Percentiles rank a stretch among this genome's conserved stretches.
These are phyloP conservation scores for Setaria viridis DNA, from an alignment of 202 grass and related monocot species.

Conservation along the genomic window DNA sequence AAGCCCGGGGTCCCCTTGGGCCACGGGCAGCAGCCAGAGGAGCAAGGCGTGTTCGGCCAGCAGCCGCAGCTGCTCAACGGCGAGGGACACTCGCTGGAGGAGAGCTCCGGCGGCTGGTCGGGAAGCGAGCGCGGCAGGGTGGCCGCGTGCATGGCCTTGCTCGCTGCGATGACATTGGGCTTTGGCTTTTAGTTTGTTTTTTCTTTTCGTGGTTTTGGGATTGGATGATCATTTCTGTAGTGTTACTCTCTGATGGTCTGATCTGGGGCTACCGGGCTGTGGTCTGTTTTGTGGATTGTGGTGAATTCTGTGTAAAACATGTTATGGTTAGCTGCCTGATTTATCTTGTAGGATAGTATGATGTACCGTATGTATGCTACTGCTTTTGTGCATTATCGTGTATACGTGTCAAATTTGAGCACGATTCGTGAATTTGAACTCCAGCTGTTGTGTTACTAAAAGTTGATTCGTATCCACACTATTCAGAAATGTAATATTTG, in stretches of 20 bases:
- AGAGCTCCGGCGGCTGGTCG: conserved; percentile 46
- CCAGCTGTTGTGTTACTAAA: background rate
- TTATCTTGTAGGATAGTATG: background rate
- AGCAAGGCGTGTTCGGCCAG: conserved; percentile 48
- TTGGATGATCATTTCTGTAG: background rate
- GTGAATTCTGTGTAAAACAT: conserved; percentile 27
- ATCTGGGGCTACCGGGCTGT: background rate
- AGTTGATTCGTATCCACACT: background rate
- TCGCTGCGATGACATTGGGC: background rate
- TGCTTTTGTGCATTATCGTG: background rate
- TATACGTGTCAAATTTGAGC: background rate
- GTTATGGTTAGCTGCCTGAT: background rate
- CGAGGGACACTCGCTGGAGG: conserved; percentile 34
- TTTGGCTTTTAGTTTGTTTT: conserved; percentile 33
- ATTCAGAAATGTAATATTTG: background rate
- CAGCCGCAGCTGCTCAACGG: conserved; percentile 48
- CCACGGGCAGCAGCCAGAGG: conserved; percentile 37
- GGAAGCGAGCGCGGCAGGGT: conserved; percentile 12
- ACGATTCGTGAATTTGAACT: background rate
- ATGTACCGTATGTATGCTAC: background rate
- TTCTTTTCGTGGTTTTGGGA: background rate
- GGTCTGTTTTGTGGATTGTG: background rate
- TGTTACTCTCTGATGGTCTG: background rate
- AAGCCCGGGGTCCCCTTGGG: conserved; percentile 28
- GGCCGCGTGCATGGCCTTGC: conserved; percentile 26